These are phyloP conservation scores for Juncus inflexus DNA, from an alignment of 176 grass and related monocot genomes.

Conservation along the genomic window DNA sequence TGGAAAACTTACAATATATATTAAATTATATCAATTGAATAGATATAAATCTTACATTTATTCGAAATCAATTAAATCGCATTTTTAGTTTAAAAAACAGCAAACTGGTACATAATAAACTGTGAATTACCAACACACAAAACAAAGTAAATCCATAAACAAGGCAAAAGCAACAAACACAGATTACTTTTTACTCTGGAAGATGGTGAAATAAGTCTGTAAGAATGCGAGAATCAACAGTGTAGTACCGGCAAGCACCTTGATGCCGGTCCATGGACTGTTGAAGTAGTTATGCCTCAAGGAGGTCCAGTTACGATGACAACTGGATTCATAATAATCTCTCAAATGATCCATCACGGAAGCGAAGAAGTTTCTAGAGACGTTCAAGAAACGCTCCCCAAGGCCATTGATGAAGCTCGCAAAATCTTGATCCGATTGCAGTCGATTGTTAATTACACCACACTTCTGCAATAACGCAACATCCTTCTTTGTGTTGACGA, in stretches of 20 bases:
- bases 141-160: too few species aligned
- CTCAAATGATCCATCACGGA: not conserved
- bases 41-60: too few species aligned
- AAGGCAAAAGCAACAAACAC: too few species aligned
- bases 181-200: too few species aligned
- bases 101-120: too few species aligned
- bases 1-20: too few species aligned
- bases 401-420: slow-evolving; percentile 18
- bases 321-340: not conserved
- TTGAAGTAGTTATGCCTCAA: slow-evolving; percentile 27
- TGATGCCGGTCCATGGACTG: slow-evolving; percentile 3
- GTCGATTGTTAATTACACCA: slow-evolving; percentile 17
- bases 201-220: too few species aligned
- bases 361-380: not conserved
- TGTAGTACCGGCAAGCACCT: not conserved
- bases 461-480: slow-evolving; percentile 9
- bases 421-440: slow-evolving; percentile 12
- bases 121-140: too few species aligned
- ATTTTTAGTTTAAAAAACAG: too few species aligned
- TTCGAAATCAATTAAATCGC: too few species aligned
- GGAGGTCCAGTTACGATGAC: not conserved
- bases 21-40: too few species aligned
- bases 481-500: slow-evolving; percentile 11
- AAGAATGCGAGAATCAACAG: not conserved
- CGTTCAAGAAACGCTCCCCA: not conserved